phyloP scores from a whole-genome alignment of 2,329 filamentous ascomycete genomes.

The Penicillium sp. region DNA sequence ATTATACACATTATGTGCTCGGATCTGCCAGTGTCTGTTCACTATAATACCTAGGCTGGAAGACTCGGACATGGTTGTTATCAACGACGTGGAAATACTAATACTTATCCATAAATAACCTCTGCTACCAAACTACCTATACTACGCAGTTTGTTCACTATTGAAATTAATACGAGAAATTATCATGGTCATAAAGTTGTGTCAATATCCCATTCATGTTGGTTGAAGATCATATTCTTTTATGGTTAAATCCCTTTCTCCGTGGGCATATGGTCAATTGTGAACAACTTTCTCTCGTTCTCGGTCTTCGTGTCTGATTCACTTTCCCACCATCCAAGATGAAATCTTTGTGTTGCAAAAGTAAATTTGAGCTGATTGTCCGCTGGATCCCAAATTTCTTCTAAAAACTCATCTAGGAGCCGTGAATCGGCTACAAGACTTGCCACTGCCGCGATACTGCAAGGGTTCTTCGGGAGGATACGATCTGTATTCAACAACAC shows the following conservation, averaged over 20 bases:
- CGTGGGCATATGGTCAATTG: background rate
- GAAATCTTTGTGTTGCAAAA: background rate
- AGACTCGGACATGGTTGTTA: too few species aligned
- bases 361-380: background rate
- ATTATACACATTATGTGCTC: too few species aligned
- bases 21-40: too few species aligned
- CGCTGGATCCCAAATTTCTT: background rate
- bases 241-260: background rate
- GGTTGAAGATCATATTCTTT: too few species aligned
- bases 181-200: too few species aligned
- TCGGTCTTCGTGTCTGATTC: background rate
- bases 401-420: conserved; percentile 3
- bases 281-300: background rate
- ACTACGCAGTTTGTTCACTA: too few species aligned
- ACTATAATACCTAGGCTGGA: too few species aligned
- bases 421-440: conserved; percentile 17
- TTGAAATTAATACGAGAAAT: too few species aligned
- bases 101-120: too few species aligned
- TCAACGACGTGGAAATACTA: too few species aligned
- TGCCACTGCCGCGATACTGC: conserved; percentile 15
- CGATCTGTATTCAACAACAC: conserved; percentile 13
- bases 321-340: conserved; percentile 7
- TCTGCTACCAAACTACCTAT: too few species aligned
- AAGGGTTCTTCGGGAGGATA: conserved; percentile 15
- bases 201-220: too few species aligned